These are phyloP conservation scores for Pholiota molesta DNA, from an alignment of 768 basidiomycete species.

Conservation along the genomic window DNA sequence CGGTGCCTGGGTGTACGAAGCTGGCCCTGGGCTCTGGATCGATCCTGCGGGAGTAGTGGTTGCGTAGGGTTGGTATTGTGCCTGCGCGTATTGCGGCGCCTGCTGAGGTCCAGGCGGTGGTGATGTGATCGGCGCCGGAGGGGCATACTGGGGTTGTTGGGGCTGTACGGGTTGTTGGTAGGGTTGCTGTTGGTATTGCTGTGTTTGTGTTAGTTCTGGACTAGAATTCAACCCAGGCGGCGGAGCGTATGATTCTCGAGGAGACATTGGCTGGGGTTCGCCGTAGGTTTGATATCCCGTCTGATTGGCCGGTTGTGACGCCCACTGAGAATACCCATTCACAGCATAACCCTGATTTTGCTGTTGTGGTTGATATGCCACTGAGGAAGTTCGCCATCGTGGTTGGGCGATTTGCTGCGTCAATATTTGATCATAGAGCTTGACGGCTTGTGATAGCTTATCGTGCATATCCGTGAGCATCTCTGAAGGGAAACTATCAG, in stretches of 20 bases:
- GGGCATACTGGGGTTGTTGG: constrained; percentile 14
- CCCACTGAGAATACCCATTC: constrained; percentile 38
- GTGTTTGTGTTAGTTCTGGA: constrained; percentile 21
- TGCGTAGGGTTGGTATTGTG: constrained; percentile 29
- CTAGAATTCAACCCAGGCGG: constrained; percentile 8
- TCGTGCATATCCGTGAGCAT: constrained; percentile 93
- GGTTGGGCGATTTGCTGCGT: constrained; percentile 82
- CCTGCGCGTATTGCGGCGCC: constrained; percentile 11
- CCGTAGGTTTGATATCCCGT: constrained; percentile 19
- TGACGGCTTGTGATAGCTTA: constrained; percentile 90
- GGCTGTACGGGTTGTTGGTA: constrained; percentile 16
- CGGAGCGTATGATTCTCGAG: constrained; percentile 12
- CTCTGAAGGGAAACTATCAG: constrained; percentile 47
- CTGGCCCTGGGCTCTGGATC: not conserved
- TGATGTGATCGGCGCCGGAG: constrained; percentile 4
- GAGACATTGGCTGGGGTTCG: constrained; percentile 21
- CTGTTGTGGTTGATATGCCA: constrained; percentile 35
- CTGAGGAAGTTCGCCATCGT: constrained; percentile 54
- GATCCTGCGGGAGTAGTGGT: constrained; percentile 2
- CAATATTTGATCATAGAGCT: constrained; percentile 86
- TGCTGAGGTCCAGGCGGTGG: constrained; percentile 9
- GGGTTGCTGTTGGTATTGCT: constrained; percentile 21
- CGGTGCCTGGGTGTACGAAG: constrained; percentile 6
- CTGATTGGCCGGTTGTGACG: constrained; percentile 28
- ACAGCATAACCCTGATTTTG: constrained; percentile 33